Evolutionary conservation across 192 early-diverging fungal species (phyloP).

Genomic region (Coemansia sp.): DNA sequence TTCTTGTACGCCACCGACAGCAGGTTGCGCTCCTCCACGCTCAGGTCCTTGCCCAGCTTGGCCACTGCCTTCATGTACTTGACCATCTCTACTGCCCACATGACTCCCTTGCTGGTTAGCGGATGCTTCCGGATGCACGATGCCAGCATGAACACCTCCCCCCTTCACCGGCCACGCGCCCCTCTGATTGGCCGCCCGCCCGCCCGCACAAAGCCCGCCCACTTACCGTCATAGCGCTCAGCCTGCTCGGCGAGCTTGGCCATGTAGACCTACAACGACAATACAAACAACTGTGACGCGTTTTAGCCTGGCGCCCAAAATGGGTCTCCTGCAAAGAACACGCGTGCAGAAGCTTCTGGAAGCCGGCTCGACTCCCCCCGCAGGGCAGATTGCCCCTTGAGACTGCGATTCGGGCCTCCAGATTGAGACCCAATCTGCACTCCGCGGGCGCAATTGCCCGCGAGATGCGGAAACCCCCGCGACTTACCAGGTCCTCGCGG

Average conservation of each 20-base stretch:
- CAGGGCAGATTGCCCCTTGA: too few species aligned
- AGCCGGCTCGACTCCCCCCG: too few species aligned
- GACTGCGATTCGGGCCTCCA: too few species aligned
- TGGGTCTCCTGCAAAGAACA: too few species aligned
- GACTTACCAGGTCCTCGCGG: constrained; percentile 47
- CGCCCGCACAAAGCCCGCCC: background rate
- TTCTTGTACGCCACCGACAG: constrained; percentile 99
- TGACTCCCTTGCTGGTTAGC: constrained; percentile 1
- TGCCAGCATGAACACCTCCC: constrained; percentile 3
- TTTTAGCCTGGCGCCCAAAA: too few species aligned
- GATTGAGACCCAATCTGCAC: too few species aligned
- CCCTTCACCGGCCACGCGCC: background rate
- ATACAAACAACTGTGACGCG: too few species aligned
- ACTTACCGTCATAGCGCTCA: constrained; percentile 96
- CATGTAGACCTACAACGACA: constrained; percentile 76
- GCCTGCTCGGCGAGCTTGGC: constrained; percentile 98
- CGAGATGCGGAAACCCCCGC: too few species aligned
- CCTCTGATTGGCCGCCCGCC: background rate
- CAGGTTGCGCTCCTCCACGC: constrained; percentile 97
- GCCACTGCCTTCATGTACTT: constrained; percentile 82
- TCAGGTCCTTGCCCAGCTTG: constrained; percentile 86
- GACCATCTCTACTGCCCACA: constrained; percentile 70
- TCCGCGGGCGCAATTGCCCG: too few species aligned
- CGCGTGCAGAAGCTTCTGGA: too few species aligned
- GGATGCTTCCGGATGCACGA: background rate